These are phyloP conservation scores for Penicillium psychrofluorescens DNA, from an alignment of 495 filamentous ascomycete genomes.

Conservation along the genomic window DNA sequence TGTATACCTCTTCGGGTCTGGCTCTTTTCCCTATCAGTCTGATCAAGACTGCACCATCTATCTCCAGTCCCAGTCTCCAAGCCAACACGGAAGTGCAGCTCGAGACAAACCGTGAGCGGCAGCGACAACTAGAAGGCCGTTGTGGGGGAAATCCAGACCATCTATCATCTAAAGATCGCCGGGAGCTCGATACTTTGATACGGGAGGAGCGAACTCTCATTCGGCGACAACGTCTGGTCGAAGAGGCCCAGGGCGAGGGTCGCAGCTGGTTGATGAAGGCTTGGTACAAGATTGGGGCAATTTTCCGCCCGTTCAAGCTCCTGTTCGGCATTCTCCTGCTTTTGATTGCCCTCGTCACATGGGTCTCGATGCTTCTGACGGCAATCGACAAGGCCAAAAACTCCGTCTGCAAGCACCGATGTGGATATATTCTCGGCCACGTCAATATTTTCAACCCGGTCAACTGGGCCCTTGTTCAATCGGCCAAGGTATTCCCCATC, in stretches of 20 bases:
- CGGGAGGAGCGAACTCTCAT: constrained; percentile 90
- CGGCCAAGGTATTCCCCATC: constrained; percentile 78
- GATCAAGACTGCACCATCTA: constrained; percentile 81
- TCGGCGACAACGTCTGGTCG: constrained; percentile 78
- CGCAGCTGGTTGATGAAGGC: constrained; percentile 58
- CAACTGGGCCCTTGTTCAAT: constrained; percentile 82
- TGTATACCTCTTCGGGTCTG: constrained; percentile 85
- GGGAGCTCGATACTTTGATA: constrained; percentile 78
- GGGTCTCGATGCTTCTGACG: constrained; percentile 90
- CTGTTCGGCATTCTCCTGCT: constrained; percentile 75
- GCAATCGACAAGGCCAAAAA: constrained; percentile 94
- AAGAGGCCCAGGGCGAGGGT: constrained; percentile 69
- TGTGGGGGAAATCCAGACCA: constrained; percentile 69
- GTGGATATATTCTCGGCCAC: constrained; percentile 88
- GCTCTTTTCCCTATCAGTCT: constrained; percentile 82
- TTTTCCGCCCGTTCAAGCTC: constrained; percentile 79
- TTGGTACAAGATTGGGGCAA: constrained; percentile 71
- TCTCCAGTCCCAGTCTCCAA: constrained; percentile 67
- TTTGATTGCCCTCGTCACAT: constrained; percentile 61
- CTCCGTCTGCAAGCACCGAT: constrained; percentile 81
- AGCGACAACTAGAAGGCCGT: constrained; percentile 81
- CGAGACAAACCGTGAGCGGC: constrained; percentile 80
- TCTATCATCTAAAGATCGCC: constrained; percentile 73
- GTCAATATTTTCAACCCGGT: constrained; percentile 91
- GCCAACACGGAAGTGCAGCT: constrained; percentile 72